These are phyloP conservation scores for Endocalyx cinctus DNA, from an alignment of 2,329 filamentous ascomycete genomes.

Conservation along the genomic window DNA sequence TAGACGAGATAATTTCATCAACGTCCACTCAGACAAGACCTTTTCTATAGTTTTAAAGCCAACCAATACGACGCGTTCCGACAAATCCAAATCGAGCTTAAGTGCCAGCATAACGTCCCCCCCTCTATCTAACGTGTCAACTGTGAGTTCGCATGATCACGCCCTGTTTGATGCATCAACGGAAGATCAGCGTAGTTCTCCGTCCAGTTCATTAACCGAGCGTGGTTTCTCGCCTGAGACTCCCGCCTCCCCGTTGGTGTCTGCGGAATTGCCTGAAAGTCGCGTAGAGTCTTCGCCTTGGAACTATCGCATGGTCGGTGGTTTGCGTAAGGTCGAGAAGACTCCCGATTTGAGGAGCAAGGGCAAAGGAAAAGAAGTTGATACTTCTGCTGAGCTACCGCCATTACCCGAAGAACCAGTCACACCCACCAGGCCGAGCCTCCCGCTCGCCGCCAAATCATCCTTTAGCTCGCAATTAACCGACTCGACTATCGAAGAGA, in stretches of 20 bases:
- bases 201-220: constrained; percentile 44
- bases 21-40: constrained; percentile 53
- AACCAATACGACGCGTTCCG: constrained; percentile 17
- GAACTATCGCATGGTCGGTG: constrained; percentile 51
- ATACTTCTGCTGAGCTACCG: constrained; percentile 23
- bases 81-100: constrained; percentile 20
- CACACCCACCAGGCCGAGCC: constrained; percentile 12
- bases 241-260: constrained; percentile 26
- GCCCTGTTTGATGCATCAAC: constrained; percentile 43
- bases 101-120: constrained; percentile 40
- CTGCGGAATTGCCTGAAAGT: constrained; percentile 32
- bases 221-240: constrained; percentile 34
- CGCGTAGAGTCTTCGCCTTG: constrained; percentile 36
- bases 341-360: constrained; percentile 33
- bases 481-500: constrained; percentile 40
- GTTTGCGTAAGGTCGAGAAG: constrained; percentile 47
- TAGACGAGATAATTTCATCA: constrained; percentile 41
- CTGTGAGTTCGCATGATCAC: constrained; percentile 46
- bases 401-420: constrained; percentile 23
- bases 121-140: constrained; percentile 38
- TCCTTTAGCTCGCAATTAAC: constrained; percentile 36
- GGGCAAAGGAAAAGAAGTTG: constrained; percentile 36
- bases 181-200: constrained; percentile 42
- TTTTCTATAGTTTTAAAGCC: constrained; percentile 45
- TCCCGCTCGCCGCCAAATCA: constrained; percentile 25